Base-by-base conservation (phyloP, 2,329 filamentous ascomycete genomes). In the Phyllachora maydis region DNA sequence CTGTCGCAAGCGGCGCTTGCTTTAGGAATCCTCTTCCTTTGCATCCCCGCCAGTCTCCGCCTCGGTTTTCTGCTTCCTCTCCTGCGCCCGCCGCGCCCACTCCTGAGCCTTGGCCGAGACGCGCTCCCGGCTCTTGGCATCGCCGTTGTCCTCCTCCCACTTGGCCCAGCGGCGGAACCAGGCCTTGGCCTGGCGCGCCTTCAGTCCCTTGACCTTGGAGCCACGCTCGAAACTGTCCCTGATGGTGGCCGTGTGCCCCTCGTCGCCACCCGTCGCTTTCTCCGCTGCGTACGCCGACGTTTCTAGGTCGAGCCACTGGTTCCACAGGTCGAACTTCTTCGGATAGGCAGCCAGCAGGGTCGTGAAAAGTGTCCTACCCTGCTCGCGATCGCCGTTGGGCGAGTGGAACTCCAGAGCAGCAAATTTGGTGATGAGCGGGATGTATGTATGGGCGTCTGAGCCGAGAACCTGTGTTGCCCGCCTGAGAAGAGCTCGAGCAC, bases 311-410 rank as follows among this genome's bases (percentile, higher is more conserved):
- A 93, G 52, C 33, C 91, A 70, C 47, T 91, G 73, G 46, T 81
- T 88, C 85, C 85, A 95, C 24, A 95, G 56, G 43, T 93, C 82
- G 29, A 81, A 68, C 45, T 81, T 78, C 56, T 90, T 91, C 21
- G 82, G 79, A 54, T 74, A 92, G 4, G 75, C 73, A 17, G 68
- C 65, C 6, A 98, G 59, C 6, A 98, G 59, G 18, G 74, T 76
- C 47, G 93, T 85, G 38, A 95, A 95, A 41, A 95, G 73, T 14
- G 90, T 98, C 11, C 90, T 74, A 7, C 88, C 88, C 28, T 79
- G 77, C 51, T 98, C 90, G 3, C 81, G 57, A 37, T 90, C 78
- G 26, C 83, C 83, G 37, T 75, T 67, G 6, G 67, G 48, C 8
- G 77, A 85, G 33, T 71, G 74, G 61, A 91, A 98, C 48, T 98